These are phyloP conservation scores for Boletus sp. DNA, from an alignment of 768 basidiomycete genomes.

Conservation along the genomic window DNA sequence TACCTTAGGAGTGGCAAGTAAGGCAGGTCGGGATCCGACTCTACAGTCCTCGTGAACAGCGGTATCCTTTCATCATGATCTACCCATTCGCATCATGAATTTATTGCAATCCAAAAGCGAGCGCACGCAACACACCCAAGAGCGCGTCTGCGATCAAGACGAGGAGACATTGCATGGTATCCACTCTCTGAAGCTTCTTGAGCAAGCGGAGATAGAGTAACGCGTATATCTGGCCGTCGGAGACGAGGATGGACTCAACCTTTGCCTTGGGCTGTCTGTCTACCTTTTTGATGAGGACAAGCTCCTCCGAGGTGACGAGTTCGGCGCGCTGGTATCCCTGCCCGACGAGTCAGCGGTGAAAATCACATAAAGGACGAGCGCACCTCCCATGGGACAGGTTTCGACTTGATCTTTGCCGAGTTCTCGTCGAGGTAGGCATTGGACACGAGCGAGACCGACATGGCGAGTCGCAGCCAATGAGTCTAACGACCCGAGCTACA, in stretches of 20 bases:
- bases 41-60: conserved; percentile 61
- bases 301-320: conserved; percentile 84
- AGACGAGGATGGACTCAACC: conserved; percentile 73
- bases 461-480: conserved; percentile 29
- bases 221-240: conserved; percentile 82
- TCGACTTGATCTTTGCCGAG: conserved; percentile 83
- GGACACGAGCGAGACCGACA: conserved; percentile 77
- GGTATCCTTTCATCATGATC: conserved; percentile 88
- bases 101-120: background rate
- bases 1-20: conserved; percentile 79
- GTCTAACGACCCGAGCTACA: too few species aligned
- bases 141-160: conserved; percentile 89
- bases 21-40: conserved; percentile 76
- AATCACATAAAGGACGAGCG: conserved; percentile 1
- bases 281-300: conserved; percentile 84
- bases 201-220: conserved; percentile 87
- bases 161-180: conserved; percentile 85
- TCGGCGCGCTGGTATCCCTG: conserved; percentile 96
- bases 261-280: conserved; percentile 76
- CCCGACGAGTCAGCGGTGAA: conserved; percentile 11
- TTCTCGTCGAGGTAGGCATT: conserved; percentile 85
- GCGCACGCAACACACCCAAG: conserved; percentile 49
- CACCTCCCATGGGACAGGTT: conserved; percentile 97
- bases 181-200: conserved; percentile 79
- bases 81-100: conserved; percentile 26